Evolutionary conservation across 495 filamentous ascomycete species (phyloP).

Genomic region (Podospora comata): DNA sequence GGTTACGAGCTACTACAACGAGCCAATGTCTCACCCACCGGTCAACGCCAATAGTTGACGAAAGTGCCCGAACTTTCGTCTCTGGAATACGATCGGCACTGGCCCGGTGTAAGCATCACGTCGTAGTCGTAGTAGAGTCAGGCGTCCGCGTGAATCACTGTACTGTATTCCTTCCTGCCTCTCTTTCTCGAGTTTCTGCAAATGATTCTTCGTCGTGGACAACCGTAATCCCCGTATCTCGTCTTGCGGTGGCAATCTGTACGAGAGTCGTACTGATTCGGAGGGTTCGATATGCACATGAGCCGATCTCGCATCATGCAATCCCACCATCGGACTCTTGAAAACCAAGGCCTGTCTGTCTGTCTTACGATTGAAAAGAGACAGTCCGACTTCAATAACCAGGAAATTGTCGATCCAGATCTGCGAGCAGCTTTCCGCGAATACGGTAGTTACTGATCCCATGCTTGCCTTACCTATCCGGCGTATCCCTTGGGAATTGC

Average conservation of each 20-base stretch:
- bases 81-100: neutral
- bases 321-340: neutral
- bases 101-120: neutral
- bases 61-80: neutral
- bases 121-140: neutral
- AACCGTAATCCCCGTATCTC: neutral
- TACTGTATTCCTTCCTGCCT: too few species aligned
- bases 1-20: neutral
- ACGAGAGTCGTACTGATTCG: neutral
- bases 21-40: neutral
- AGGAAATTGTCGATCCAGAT: too few species aligned
- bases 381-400: too few species aligned
- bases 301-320: neutral
- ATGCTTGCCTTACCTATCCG: too few species aligned
- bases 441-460: too few species aligned
- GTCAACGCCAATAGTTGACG: neutral
- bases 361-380: neutral
- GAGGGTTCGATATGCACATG: neutral
- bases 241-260: neutral
- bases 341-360: neutral
- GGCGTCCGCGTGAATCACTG: too few species aligned
- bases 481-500: too few species aligned
- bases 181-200: too few species aligned
- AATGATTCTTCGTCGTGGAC: too few species aligned
- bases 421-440: too few species aligned